Evolutionary conservation across 345 rosid species (phyloP).

Genomic region (Eutrema heterophyllum): DNA sequence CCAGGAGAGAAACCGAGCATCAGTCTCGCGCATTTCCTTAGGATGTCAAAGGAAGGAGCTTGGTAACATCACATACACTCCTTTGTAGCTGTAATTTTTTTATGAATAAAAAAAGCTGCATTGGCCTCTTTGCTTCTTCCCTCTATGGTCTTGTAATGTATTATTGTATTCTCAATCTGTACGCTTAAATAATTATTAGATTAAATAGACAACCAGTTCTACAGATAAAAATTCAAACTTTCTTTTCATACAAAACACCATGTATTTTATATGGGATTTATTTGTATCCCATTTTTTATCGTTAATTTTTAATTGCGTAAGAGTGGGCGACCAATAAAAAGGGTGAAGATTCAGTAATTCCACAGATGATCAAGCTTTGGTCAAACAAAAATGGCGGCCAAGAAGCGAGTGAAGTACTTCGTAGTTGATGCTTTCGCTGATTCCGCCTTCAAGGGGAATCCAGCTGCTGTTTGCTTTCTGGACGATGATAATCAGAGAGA

Average conservation of each 20-base stretch:
- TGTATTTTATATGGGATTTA: too few relatives aligned
- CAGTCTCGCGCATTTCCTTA: conserved; percentile 59
- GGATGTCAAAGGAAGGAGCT: conserved; percentile 79
- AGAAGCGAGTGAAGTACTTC: conserved; percentile 38
- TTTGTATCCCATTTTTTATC: too few relatives aligned
- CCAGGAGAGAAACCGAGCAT: conserved; percentile 50
- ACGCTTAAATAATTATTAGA: neutral
- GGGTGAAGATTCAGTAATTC: neutral
- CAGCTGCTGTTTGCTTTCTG: conserved; percentile 74
- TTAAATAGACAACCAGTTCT: too few relatives aligned
- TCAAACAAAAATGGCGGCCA: conserved; percentile 33
- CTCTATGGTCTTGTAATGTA: conserved; percentile 58
- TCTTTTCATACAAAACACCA: too few relatives aligned
- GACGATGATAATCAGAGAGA: conserved; percentile 58
- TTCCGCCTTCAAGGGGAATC: conserved; percentile 72
- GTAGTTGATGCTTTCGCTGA: conserved; percentile 78
- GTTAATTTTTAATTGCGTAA: too few relatives aligned
- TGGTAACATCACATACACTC: conserved; percentile 45
- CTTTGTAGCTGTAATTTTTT: neutral
- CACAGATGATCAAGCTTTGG: neutral
- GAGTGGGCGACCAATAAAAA: neutral
- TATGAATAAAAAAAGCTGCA: conserved; percentile 14
- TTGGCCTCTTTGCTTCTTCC: neutral
- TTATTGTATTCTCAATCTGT: conserved; percentile 32
- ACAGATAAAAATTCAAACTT: too few relatives aligned